Percentiles rank a stretch among this genome's conserved stretches.
These are phyloP conservation scores for Volvariella volvacea DNA, from an alignment of 1,284 basidiomycete species.

Conservation along the genomic window DNA sequence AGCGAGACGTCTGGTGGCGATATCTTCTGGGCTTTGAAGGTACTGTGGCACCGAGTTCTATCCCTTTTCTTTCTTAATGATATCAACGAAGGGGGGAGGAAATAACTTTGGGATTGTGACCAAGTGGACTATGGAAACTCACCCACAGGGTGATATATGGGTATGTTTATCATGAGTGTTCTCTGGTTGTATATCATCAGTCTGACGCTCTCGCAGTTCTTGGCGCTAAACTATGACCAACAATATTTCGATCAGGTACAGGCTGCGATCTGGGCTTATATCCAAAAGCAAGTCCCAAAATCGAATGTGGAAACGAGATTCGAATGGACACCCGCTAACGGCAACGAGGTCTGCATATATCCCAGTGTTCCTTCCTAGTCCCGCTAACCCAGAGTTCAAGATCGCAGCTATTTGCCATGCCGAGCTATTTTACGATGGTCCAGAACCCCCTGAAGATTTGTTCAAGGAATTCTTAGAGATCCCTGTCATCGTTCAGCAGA, in stretches of 20 bases:
- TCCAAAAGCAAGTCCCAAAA: too few relatives aligned
- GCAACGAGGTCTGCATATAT: slow-evolving; percentile 50
- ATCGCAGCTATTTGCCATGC: slow-evolving; percentile 20
- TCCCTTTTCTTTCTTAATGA: neutral
- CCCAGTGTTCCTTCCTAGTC: slow-evolving; percentile 36
- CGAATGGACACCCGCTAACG: too few relatives aligned
- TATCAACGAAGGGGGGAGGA: neutral
- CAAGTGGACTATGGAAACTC: slow-evolving; percentile 35
- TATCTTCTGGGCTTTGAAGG: slow-evolving; percentile 39
- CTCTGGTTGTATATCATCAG: neutral
- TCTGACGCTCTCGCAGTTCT: slow-evolving; percentile 40
- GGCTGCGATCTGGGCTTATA: slow-evolving; percentile 39
- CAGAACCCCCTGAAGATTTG: slow-evolving; percentile 31
- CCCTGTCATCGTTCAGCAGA: slow-evolving; percentile 21
- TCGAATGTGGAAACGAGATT: too few relatives aligned
- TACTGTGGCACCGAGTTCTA: slow-evolving; percentile 1
- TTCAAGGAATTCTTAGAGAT: slow-evolving; percentile 38
- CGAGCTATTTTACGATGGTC: slow-evolving; percentile 41
- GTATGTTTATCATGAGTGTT: slow-evolving; percentile 17
- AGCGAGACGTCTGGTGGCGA: slow-evolving; percentile 31
- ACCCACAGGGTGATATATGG: slow-evolving; percentile 43
- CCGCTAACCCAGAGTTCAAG: slow-evolving; percentile 24
- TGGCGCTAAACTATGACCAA: slow-evolving; percentile 28
- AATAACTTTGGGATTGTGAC: slow-evolving; percentile 33
- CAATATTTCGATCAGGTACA: slow-evolving; percentile 28